phyloP scores from a whole-genome alignment of 768 basidiomycete species.

The Melanogaster broomeanus region DNA sequence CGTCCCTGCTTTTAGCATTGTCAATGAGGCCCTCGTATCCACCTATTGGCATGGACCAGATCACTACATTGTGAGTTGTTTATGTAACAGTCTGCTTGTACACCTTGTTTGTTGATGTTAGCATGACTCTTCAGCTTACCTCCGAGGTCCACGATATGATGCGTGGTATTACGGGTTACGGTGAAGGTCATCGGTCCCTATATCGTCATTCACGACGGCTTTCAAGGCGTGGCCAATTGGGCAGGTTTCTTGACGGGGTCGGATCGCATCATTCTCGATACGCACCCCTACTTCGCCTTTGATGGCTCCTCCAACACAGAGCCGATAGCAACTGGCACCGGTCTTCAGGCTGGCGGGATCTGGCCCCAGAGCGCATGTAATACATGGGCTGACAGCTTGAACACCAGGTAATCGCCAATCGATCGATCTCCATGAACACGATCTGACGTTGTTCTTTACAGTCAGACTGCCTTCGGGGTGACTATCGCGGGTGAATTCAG shows the following conservation, averaged over 20 bases:
- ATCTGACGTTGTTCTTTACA: conserved; percentile 17
- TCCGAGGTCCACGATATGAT: conserved; percentile 62
- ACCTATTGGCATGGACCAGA: conserved; percentile 53
- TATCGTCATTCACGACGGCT: conserved; percentile 65
- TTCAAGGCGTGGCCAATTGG: conserved; percentile 48
- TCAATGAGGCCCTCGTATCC: conserved; percentile 59
- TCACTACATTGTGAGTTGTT: conserved; percentile 62
- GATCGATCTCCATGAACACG: neutral
- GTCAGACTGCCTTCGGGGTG: conserved; percentile 62
- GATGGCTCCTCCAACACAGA: conserved; percentile 35
- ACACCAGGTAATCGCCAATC: conserved; percentile 36
- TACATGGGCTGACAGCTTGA: conserved; percentile 58
- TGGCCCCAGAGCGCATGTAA: conserved; percentile 56
- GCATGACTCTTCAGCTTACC: conserved; percentile 43
- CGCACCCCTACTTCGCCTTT: conserved; percentile 72
- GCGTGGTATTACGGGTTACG: conserved; percentile 70
- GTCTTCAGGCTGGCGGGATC: conserved; percentile 39
- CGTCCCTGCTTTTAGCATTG: conserved; percentile 58
- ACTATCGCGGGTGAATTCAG: conserved; percentile 79
- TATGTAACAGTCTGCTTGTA: neutral
- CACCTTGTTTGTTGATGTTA: neutral
- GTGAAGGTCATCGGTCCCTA: conserved; percentile 62
- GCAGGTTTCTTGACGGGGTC: conserved; percentile 55
- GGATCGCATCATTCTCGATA: conserved; percentile 62
- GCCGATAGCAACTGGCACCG: conserved; percentile 36